Evolutionary conservation across 176 grass and related monocot species (phyloP).

Genomic region (Musa beccarii): DNA sequence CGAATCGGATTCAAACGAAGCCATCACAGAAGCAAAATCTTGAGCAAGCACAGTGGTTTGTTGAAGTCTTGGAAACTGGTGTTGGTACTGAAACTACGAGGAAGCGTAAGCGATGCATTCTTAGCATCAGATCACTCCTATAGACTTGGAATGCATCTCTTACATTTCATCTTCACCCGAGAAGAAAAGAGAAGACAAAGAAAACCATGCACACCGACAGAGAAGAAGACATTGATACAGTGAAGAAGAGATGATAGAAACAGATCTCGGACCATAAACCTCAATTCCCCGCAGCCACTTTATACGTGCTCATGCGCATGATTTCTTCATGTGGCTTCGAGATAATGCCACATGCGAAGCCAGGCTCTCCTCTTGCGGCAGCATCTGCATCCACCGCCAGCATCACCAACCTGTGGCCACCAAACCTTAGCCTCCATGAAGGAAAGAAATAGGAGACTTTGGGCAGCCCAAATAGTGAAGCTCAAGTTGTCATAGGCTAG

Average conservation of each 20-base stretch:
- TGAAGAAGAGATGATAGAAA: constrained; percentile 28
- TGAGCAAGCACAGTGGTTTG: no score
- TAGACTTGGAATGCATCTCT: constrained; percentile 54
- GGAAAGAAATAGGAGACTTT: neutral
- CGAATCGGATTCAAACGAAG: no score
- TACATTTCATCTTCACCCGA: constrained; percentile 31
- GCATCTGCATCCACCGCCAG: neutral
- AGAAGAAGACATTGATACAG: neutral
- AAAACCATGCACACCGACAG: neutral
- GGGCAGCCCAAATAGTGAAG: no score
- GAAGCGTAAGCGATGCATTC: constrained; percentile 64
- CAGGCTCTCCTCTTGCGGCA: neutral
- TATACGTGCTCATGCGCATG: neutral
- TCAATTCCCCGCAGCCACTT: constrained; percentile 50
- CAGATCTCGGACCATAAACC: constrained; percentile 72
- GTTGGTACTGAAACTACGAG: neutral
- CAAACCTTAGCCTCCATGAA: neutral
- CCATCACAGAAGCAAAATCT: no score
- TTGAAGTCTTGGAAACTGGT: neutral
- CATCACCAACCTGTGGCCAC: neutral
- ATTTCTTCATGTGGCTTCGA: neutral
- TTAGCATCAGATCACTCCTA: constrained; percentile 22
- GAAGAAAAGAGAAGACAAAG: neutral
- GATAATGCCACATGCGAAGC: no score
- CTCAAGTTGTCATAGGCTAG: no score